Evolutionary conservation across 345 rosid species (phyloP).

Genomic region (Sonneratia alba): DNA sequence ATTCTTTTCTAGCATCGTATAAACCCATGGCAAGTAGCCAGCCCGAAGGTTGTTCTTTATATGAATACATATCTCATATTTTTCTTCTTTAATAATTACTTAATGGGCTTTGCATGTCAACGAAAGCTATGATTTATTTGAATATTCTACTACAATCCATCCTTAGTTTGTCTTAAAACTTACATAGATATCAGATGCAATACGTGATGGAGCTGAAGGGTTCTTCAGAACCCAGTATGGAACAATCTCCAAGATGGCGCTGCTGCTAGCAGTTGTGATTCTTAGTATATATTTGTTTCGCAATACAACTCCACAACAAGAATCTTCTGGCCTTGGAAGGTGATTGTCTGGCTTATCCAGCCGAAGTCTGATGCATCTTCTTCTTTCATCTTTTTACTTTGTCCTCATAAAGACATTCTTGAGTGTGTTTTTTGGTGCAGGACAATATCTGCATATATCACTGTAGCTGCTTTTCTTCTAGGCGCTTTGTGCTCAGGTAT

Average conservation of each 20-base stretch:
- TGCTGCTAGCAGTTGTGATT: constrained; percentile 77
- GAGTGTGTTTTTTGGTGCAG: constrained; percentile 34
- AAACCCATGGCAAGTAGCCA: background rate
- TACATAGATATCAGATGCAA: constrained; percentile 92
- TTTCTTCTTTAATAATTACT: background rate
- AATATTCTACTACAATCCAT: background rate
- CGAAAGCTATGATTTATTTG: background rate
- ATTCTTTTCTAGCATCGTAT: background rate
- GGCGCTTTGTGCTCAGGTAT: constrained; percentile 94
- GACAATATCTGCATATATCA: constrained; percentile 71
- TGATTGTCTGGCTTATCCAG: constrained; percentile 16
- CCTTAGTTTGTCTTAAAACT: constrained; percentile 23
- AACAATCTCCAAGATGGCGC: constrained; percentile 94
- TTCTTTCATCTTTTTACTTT: constrained; percentile 2
- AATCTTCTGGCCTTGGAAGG: constrained; percentile 97
- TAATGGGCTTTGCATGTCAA: background rate
- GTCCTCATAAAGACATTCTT: constrained; percentile 8
- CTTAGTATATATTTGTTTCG: constrained; percentile 84
- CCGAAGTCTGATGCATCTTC: constrained; percentile 2
- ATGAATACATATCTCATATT: background rate
- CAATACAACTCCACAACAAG: constrained; percentile 84
- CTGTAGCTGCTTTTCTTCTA: constrained; percentile 88
- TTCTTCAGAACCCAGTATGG: constrained; percentile 97
- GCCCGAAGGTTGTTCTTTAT: background rate
- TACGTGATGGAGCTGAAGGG: constrained; percentile 99